Percentiles rank a stretch among this genome's conserved stretches.
Evolutionary conservation across 805 yeast genomes (phyloP).

Genomic region (Ogataea populi-albae): DNA sequence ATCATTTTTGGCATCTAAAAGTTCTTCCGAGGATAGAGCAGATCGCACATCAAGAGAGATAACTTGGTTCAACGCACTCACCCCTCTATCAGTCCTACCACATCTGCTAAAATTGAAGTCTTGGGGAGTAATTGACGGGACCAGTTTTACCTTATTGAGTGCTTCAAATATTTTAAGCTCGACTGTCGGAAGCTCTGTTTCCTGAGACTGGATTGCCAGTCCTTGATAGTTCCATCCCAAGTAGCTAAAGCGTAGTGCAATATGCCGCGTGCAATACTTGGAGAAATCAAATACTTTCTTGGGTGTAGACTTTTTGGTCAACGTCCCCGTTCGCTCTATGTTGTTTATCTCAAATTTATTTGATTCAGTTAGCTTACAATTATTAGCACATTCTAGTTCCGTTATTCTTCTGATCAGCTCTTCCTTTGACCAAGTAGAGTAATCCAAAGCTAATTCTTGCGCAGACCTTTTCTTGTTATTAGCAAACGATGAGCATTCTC

Average conservation of each 20-base stretch:
- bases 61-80: slow-evolving; percentile 95
- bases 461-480: slow-evolving; percentile 1
- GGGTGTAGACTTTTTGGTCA: slow-evolving; percentile 24
- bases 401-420: slow-evolving; percentile 56
- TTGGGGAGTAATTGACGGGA: slow-evolving; percentile 55
- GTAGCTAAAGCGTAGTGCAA: slow-evolving; percentile 83
- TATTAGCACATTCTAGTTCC: slow-evolving; percentile 46
- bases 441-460: slow-evolving; percentile 36
- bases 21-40: slow-evolving; percentile 58
- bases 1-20: slow-evolving; percentile 55
- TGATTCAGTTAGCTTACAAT: slow-evolving; percentile 1
- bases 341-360: not conserved
- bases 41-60: slow-evolving; percentile 79
- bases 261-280: slow-evolving; percentile 58
- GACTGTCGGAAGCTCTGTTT: slow-evolving; percentile 80
- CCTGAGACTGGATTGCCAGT: slow-evolving; percentile 73
- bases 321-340: slow-evolving; percentile 5
- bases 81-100: slow-evolving; percentile 96
- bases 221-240: slow-evolving; percentile 96
- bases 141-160: slow-evolving; percentile 60
- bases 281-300: slow-evolving; percentile 60
- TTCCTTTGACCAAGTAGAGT: slow-evolving; percentile 61
- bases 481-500: no score
- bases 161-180: slow-evolving; percentile 77
- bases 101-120: slow-evolving; percentile 81